Evolutionary conservation across 2,329 filamentous ascomycete species (phyloP).

Genomic region (Colletotrichum somersetense): DNA sequence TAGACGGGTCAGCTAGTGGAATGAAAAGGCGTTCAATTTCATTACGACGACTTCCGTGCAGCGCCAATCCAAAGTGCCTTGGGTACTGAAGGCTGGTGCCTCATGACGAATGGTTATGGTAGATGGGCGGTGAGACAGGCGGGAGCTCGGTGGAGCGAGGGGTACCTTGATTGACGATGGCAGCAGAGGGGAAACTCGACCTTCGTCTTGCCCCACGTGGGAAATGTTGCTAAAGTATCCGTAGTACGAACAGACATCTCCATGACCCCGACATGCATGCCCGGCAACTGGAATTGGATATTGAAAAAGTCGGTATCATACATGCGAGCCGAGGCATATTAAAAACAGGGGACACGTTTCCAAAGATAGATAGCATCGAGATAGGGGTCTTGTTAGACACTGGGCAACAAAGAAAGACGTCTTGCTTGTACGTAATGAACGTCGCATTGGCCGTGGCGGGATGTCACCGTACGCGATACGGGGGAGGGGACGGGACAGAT

Average conservation of each 20-base stretch:
- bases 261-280: background rate
- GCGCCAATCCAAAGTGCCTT: background rate
- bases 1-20: conserved; percentile 39
- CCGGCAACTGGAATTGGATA: background rate
- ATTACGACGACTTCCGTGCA: background rate
- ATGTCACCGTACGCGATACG: conserved; percentile 31
- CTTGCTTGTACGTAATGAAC: conserved; percentile 39
- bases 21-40: conserved; percentile 24
- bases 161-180: background rate
- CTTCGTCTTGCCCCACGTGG: background rate
- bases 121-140: background rate
- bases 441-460: conserved; percentile 19
- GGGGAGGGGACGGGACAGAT: conserved; percentile 7
- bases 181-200: background rate
- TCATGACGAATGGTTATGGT: background rate
- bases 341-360: background rate
- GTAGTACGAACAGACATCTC: background rate
- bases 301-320: background rate
- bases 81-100: background rate
- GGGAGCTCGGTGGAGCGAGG: background rate
- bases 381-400: background rate
- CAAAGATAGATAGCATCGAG: background rate
- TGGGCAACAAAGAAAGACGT: background rate
- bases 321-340: background rate
- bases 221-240: background rate